These are phyloP conservation scores for Teunomyces panamensis DNA, from an alignment of 805 yeast species.

Conservation along the genomic window DNA sequence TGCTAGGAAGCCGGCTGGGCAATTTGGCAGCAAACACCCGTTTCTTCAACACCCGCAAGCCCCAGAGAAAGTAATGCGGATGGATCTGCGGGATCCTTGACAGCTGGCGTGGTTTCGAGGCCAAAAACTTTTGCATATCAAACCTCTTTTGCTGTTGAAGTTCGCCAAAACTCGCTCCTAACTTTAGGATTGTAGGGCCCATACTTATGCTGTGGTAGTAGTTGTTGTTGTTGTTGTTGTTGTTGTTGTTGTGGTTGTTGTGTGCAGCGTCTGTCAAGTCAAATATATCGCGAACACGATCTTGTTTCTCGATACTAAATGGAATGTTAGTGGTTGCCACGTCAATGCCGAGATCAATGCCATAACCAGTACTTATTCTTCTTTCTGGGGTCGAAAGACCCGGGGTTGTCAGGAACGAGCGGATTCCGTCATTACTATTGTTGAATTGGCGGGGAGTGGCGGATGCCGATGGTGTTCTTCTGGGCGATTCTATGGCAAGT, in stretches of 20 bases:
- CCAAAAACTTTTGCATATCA: constrained; percentile 4
- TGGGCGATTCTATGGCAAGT: neutral
- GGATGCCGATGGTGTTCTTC: neutral
- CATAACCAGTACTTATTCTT: constrained; percentile 18
- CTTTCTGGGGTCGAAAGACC: neutral
- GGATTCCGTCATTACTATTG: constrained; percentile 12
- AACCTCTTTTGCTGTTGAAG: neutral
- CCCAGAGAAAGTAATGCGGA: constrained; percentile 16
- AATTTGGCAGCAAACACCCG: constrained; percentile 12
- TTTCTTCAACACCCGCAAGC: constrained; percentile 21
- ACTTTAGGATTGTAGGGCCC: neutral
- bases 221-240: no score
- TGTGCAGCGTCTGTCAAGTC: neutral
- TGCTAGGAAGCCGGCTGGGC: constrained; percentile 24
- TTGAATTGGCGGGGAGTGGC: constrained; percentile 4
- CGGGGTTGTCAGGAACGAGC: constrained; percentile 14
- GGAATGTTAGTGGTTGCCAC: constrained; percentile 28
- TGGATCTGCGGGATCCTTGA: constrained; percentile 27
- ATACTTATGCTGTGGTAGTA: neutral
- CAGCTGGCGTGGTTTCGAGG: constrained; percentile 2
- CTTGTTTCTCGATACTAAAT: constrained; percentile 28
- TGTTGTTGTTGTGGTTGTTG: neutral
- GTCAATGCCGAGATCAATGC: constrained; percentile 28
- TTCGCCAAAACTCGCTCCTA: neutral
- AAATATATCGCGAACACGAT: constrained; percentile 26